These are phyloP conservation scores for Cercophora samala DNA, from an alignment of 495 filamentous ascomycete species.

Conservation along the genomic window DNA sequence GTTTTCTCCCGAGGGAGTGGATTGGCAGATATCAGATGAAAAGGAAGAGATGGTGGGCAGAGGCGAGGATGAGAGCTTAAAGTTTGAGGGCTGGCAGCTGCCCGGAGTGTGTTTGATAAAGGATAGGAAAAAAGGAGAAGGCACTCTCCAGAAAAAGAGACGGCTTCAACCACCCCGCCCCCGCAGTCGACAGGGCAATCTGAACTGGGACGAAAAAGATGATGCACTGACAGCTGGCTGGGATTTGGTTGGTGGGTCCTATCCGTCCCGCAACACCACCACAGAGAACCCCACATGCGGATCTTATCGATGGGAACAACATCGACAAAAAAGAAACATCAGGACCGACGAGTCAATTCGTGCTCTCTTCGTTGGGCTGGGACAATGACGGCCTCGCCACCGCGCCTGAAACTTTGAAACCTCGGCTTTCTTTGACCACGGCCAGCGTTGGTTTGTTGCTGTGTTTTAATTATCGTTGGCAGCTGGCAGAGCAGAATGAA, in stretches of 20 bases:
- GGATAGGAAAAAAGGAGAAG: neutral
- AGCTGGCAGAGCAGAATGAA: too few species aligned
- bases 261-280: neutral
- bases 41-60: neutral
- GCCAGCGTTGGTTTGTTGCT: too few species aligned
- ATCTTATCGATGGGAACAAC: neutral
- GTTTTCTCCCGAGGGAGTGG: neutral
- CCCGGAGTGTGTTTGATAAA: neutral
- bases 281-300: neutral
- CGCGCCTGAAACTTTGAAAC: neutral
- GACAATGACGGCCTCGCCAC: neutral
- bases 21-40: neutral
- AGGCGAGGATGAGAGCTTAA: neutral
- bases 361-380: neutral
- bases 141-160: too few species aligned
- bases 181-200: neutral
- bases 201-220: neutral
- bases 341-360: neutral
- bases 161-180: neutral
- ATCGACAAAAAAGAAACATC: neutral
- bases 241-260: neutral
- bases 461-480: too few species aligned
- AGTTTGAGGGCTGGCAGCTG: neutral
- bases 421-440: too few species aligned
- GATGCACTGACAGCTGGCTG: neutral